Evolutionary conservation across 345 rosid genomes (phyloP).

Genomic region (Citrus trifoliata): DNA sequence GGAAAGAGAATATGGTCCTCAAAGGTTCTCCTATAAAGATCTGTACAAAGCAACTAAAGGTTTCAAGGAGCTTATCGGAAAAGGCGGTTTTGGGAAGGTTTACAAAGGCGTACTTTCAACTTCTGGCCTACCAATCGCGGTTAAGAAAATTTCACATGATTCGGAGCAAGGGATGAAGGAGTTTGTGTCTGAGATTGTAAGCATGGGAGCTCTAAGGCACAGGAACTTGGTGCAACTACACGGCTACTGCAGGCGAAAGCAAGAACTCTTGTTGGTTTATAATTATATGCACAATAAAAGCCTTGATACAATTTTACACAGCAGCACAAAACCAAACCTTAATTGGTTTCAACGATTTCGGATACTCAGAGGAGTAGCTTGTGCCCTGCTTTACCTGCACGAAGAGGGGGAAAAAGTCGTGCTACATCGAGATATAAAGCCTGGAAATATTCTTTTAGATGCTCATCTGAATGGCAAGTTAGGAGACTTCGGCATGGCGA

Average conservation of each 20-base stretch:
- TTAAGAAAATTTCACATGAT: conserved; percentile 41
- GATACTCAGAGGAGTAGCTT: conserved; percentile 41
- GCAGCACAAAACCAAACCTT: conserved; percentile 16
- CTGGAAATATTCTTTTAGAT: conserved; percentile 43
- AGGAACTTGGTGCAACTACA: conserved; percentile 49
- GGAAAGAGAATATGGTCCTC: conserved; percentile 49
- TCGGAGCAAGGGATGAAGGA: conserved; percentile 43
- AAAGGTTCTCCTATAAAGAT: conserved; percentile 33
- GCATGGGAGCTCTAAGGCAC: conserved; percentile 44
- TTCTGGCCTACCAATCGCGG: conserved; percentile 30
- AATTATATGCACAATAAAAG: conserved; percentile 49
- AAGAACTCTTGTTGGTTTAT: conserved; percentile 43
- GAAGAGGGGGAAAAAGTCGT: conserved; percentile 54
- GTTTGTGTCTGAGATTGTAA: conserved; percentile 48
- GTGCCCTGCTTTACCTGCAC: conserved; percentile 47
- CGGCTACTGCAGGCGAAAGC: conserved; percentile 43
- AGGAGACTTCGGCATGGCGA: conserved; percentile 33
- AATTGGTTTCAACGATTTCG: conserved; percentile 40
- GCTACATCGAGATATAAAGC: conserved; percentile 52
- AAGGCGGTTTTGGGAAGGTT: conserved; percentile 49
- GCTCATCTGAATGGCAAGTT: conserved; percentile 16
- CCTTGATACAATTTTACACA: conserved; percentile 38
- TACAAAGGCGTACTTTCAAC: conserved; percentile 37
- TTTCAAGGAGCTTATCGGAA: conserved; percentile 35
- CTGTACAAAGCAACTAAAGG: conserved; percentile 45